Conservation (phyloP, 352 stramenopile genomes). For the Pythium monospermum region DNA sequence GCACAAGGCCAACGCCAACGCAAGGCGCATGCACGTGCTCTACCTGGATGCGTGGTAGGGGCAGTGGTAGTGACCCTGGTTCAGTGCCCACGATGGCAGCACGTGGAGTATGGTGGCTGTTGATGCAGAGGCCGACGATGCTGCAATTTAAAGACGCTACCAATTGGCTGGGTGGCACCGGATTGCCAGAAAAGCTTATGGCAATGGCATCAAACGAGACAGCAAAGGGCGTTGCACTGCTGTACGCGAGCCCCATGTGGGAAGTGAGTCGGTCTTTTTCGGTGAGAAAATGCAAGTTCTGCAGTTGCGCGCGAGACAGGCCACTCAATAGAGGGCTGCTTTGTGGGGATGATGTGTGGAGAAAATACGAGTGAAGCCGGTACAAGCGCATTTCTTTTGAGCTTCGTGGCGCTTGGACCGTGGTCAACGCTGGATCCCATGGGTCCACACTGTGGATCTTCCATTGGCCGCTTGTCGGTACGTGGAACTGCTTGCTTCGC, state of each 20-base stretch:
- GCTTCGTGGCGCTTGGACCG: slow-evolving; percentile 53
- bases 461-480: slow-evolving; percentile 50
- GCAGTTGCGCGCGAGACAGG: slow-evolving; percentile 35
- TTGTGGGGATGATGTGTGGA: no score
- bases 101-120: slow-evolving; percentile 14
- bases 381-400: slow-evolving; percentile 83
- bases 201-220: slow-evolving; percentile 60
- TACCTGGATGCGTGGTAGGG: slow-evolving; percentile 60
- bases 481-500: slow-evolving; percentile 83
- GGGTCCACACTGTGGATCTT: slow-evolving; percentile 49
- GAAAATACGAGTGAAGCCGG: slow-evolving; percentile 78
- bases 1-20: slow-evolving; percentile 61
- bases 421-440: slow-evolving; percentile 60
- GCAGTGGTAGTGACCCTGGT: slow-evolving; percentile 21
- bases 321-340: slow-evolving; percentile 22
- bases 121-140: slow-evolving; percentile 72
- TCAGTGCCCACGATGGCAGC: not conserved
- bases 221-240: slow-evolving; percentile 34
- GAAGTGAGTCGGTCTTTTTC: slow-evolving; percentile 63
- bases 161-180: slow-evolving; percentile 67
- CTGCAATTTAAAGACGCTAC: slow-evolving; percentile 68
- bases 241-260: slow-evolving; percentile 50
- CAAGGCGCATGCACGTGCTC: slow-evolving; percentile 50
- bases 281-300: slow-evolving; percentile 64
- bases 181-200: slow-evolving; percentile 49